Conservation (phyloP, 495 filamentous ascomycete species). For the Podospora fimiseda region DNA sequence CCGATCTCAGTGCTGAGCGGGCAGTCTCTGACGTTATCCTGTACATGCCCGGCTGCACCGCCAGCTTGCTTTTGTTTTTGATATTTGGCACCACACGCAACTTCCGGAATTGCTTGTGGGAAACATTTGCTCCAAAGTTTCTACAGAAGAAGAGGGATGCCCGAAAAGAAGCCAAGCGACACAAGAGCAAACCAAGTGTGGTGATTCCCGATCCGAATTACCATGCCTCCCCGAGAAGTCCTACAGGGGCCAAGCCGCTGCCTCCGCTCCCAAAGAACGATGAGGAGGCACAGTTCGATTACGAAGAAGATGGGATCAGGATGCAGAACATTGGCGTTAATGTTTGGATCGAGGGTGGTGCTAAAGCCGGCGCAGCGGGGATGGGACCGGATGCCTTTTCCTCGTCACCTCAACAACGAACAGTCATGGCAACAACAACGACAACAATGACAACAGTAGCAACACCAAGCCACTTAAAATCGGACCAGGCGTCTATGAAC, state of each 20-base stretch:
- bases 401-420: neutral
- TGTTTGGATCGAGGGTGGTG: neutral
- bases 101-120: slow-evolving; percentile 25
- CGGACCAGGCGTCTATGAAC: too few species aligned
- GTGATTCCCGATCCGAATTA: neutral
- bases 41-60: slow-evolving; percentile 39
- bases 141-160: slow-evolving; percentile 6
- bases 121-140: slow-evolving; percentile 7
- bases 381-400: neutral
- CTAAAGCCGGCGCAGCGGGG: neutral
- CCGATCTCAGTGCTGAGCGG: slow-evolving; percentile 29
- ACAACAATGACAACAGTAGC: too few species aligned
- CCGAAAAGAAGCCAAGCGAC: neutral
- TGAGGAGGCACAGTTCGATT: neutral
- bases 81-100: slow-evolving; percentile 39
- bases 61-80: slow-evolving; percentile 32
- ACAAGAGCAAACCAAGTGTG: neutral
- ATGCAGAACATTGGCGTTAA: neutral
- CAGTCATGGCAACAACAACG: too few species aligned
- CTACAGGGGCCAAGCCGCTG: neutral
- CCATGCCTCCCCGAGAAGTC: too few species aligned
- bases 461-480: too few species aligned
- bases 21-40: slow-evolving; percentile 36
- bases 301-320: neutral
- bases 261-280: neutral